Evolutionary conservation across 345 rosid species (phyloP), one percentile per base, ranked within the genome.

Genomic region (Luvunga scandens): DNA sequence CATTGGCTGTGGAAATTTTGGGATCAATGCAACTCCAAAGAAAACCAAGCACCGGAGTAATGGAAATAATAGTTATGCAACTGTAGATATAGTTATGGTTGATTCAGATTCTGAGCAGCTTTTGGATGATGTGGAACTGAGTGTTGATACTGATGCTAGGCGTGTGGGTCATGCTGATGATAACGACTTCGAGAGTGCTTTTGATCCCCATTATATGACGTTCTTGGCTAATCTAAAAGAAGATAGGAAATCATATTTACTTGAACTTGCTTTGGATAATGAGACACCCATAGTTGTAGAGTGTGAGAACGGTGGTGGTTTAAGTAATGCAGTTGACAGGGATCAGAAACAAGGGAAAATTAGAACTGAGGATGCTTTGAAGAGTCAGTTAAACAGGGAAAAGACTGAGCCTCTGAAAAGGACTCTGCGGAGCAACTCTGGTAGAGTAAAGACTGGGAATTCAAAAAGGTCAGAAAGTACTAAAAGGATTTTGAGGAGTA

Each of bases 191-290:
- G 68, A n/a, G 42, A 71, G 36, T 48, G 60, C 50, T 38, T 28
- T 45, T 3, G 91, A 93, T 79, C 78, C 80, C 24, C 73, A 78
- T 14, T 90, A 85, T 83, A 67, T 65, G 71, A 56, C 22, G 72
- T 86, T 89, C 80, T 77, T 83, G 67, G 79, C 84, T 63, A 83
- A 86, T 53, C 56, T 82, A 10, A 82, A 78, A 73, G 79, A 19
- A 75, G 80, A 85, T 63, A 80, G 78, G 39, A 39, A 38, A 61
- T 84, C 90, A 38, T 84, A 77, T 69, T 69, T 78, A 25, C 77
- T 83, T 31, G 80, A 80, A 70, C 48, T 73, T 71, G 69, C 85
- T 19, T 21, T 75, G 21, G 36, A 59, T 67, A 12, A 42, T 42
- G 82, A 69, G 72, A 14, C 36, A 38, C 66, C 78, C 1, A 3